phyloP scores from a whole-genome alignment of 441 rosid genomes.

The Mallotus repandus region DNA sequence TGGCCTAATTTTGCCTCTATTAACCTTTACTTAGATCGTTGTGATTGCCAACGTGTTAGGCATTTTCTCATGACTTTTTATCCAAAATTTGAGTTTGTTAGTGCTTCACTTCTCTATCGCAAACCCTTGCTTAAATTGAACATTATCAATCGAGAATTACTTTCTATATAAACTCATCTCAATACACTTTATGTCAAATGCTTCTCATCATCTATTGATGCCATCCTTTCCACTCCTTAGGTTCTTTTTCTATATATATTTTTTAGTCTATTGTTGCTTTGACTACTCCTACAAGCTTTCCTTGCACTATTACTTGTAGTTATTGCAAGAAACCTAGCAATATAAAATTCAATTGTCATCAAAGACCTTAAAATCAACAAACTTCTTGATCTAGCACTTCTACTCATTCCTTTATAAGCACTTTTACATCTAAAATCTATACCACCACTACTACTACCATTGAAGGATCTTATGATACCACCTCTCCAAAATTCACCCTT shows the following conservation, averaged over 20 bases:
- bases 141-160: neutral
- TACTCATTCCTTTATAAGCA: neutral
- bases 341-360: too few relatives aligned
- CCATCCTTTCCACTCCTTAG: neutral
- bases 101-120: neutral
- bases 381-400: too few relatives aligned
- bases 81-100: neutral
- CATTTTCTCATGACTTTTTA: neutral
- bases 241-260: neutral
- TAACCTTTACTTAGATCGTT: neutral
- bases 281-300: neutral
- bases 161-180: neutral
- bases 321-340: too few relatives aligned
- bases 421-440: neutral
- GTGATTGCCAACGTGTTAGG: neutral
- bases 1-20: neutral
- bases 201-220: neutral
- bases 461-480: neutral
- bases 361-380: too few relatives aligned
- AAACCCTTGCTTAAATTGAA: neutral
- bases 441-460: neutral
- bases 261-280: neutral
- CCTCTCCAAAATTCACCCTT: neutral
- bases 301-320: too few relatives aligned
- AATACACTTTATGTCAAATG: neutral